Evolutionary conservation across 75 land plant genomes (phyloP).

Genomic region (Isoetes taiwanensis): DNA sequence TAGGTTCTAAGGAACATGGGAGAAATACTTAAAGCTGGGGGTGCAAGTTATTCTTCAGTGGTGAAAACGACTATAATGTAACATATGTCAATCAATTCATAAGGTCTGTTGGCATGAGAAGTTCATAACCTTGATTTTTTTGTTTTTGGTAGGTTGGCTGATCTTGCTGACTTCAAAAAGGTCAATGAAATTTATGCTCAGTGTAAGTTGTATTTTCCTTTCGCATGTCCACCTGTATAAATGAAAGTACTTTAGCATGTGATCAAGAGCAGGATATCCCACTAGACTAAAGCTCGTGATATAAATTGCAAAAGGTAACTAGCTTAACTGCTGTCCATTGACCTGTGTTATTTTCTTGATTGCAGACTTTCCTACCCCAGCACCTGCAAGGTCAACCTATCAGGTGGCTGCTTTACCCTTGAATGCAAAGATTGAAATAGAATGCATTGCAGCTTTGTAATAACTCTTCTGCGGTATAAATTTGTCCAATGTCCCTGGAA

Average conservation of each 20-base stretch:
- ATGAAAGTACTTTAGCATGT: too few species aligned
- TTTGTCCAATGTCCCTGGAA: too few species aligned
- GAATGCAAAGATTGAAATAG: conserved; percentile 82
- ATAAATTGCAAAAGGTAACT: too few species aligned
- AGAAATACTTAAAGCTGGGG: conserved; percentile 78
- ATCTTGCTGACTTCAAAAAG: conserved; percentile 78
- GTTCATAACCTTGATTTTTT: not conserved
- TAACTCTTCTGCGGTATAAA: too few species aligned
- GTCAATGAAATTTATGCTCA: conserved; percentile 91
- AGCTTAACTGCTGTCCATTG: too few species aligned
- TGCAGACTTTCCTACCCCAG: conserved; percentile 70
- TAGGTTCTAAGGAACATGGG: conserved; percentile 93
- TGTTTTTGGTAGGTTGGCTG: conserved; percentile 65
- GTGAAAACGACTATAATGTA: conserved; percentile 96
- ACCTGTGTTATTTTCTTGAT: too few species aligned
- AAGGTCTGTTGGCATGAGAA: not conserved
- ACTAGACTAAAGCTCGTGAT: too few species aligned
- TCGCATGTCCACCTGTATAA: not conserved
- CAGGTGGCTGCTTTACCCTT: conserved; percentile 88
- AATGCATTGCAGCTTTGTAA: conserved; percentile 95
- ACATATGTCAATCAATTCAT: not conserved
- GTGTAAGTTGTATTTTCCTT: conserved; percentile 47
- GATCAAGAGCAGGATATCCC: too few species aligned
- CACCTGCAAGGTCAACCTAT: conserved; percentile 88
- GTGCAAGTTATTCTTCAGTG: conserved; percentile 67